Conservation (phyloP, 257 asterid species). For the Fraxinus quadrangulata region DNA sequence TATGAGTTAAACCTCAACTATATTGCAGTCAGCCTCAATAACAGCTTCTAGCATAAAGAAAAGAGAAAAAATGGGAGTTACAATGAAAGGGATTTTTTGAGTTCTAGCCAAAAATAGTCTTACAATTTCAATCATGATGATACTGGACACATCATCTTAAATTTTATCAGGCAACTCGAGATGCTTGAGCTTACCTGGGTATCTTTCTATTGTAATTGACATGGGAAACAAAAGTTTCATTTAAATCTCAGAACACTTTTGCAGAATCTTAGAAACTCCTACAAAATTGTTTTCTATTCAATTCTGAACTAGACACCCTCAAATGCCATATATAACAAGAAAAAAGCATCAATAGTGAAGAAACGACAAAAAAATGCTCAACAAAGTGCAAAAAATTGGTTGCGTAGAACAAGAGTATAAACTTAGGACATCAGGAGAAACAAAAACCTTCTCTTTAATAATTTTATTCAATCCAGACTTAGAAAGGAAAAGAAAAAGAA, state of each 20-base stretch:
- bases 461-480: constrained; percentile 29
- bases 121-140: constrained; percentile 12
- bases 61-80: not conserved
- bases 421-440: constrained; percentile 27
- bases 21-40: not conserved
- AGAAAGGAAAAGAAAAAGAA: constrained; percentile 33
- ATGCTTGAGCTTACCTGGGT: no score
- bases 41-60: not conserved
- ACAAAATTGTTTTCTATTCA: no score
- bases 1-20: not conserved
- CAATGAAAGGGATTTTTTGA: not conserved
- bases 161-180: not conserved
- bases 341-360: constrained; percentile 6
- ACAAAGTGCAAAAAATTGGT: constrained; percentile 12
- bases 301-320: no score
- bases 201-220: no score
- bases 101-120: not conserved
- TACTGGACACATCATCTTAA: not conserved
- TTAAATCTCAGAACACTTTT: no score
- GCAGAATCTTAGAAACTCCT: no score
- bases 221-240: no score
- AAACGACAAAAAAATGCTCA: not conserved
- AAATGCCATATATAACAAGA: not conserved
- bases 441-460: constrained; percentile 21
- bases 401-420: not conserved